These are phyloP conservation scores for Chaetothyriales sp. DNA, from an alignment of 2,329 filamentous ascomycete species.

Conservation along the genomic window DNA sequence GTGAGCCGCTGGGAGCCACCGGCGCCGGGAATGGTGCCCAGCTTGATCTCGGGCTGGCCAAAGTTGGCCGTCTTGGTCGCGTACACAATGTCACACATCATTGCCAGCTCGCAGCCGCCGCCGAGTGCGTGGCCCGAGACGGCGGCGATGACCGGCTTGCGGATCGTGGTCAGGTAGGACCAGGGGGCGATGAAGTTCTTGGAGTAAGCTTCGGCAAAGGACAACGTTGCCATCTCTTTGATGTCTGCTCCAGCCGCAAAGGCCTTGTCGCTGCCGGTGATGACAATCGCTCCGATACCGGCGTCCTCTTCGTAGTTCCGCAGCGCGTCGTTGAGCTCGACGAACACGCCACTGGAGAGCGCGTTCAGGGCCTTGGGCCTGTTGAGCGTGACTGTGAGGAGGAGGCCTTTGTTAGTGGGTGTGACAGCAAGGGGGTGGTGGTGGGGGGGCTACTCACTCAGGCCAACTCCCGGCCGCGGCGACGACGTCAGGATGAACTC, in stretches of 20 bases:
- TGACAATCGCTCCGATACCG: constrained; percentile 58
- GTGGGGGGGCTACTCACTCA: constrained; percentile 47
- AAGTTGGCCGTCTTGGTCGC: constrained; percentile 76
- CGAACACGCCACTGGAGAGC: constrained; percentile 76
- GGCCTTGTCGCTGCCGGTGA: constrained; percentile 78
- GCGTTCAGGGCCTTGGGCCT: constrained; percentile 93
- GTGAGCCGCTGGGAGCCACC: constrained; percentile 84
- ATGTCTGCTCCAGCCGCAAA: constrained; percentile 96
- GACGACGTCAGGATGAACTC: constrained; percentile 70
- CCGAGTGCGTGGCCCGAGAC: constrained; percentile 91
- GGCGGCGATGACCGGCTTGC: constrained; percentile 87
- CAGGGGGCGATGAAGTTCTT: constrained; percentile 89
- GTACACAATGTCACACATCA: constrained; percentile 96
- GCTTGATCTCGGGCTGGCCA: constrained; percentile 92
- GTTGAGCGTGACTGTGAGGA: constrained; percentile 63
- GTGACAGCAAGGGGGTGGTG: neutral
- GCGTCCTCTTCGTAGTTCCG: constrained; percentile 53
- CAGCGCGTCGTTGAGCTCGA: constrained; percentile 71
- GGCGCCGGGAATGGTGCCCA: constrained; percentile 81
- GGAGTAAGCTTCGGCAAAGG: constrained; percentile 75
- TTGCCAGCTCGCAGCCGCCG: constrained; percentile 86
- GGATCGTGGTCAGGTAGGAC: constrained; percentile 71
- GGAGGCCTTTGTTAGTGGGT: neutral
- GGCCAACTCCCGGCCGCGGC: constrained; percentile 75
- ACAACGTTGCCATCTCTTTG: constrained; percentile 93